A percentile compares a stretch with the other conserved stretches of the same genome.
Conservation (phyloP, 2,329 filamentous ascomycete genomes). For the Dothidotthia symphoricarpi region DNA sequence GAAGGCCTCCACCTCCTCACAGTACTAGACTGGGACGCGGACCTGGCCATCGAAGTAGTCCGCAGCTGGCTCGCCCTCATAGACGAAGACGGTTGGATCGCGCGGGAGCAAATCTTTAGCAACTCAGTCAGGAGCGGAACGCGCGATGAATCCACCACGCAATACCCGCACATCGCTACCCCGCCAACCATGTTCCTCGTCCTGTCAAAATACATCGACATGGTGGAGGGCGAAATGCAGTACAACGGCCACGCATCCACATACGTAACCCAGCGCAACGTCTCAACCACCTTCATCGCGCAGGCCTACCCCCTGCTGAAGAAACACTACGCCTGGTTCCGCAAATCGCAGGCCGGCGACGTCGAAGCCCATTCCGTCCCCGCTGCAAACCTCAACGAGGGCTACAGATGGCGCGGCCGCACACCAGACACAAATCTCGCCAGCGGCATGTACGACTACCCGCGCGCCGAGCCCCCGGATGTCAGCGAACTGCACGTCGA, state of each 20-base stretch:
- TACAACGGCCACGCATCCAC: conserved; percentile 58
- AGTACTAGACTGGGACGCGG: conserved; percentile 87
- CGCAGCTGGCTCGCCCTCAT: conserved; percentile 93
- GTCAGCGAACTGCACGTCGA: conserved; percentile 91
- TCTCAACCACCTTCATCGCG: conserved; percentile 68
- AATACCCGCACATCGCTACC: conserved; percentile 95
- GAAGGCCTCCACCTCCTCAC: conserved; percentile 92
- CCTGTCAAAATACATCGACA: conserved; percentile 73
- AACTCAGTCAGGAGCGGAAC: conserved; percentile 87
- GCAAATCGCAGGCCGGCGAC: conserved; percentile 81
- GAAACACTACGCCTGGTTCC: conserved; percentile 90
- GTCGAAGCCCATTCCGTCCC: conserved; percentile 28
- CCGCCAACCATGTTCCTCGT: conserved; percentile 90
- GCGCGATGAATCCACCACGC: conserved; percentile 81
- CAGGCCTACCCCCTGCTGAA: conserved; percentile 83
- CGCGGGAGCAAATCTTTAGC: conserved; percentile 88
- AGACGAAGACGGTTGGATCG: conserved; percentile 95
- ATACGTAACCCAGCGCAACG: conserved; percentile 59
- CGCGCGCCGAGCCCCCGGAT: conserved; percentile 83
- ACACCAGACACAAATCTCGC: conserved; percentile 79
- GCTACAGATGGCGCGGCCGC: conserved; percentile 87
- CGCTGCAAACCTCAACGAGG: conserved; percentile 60
- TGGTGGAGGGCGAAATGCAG: conserved; percentile 30
- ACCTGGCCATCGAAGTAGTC: conserved; percentile 79
- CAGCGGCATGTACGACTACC: conserved; percentile 91